Evolutionary conservation across 768 basidiomycete genomes (phyloP).

Genomic region (Udeniomyces megalosporus): DNA sequence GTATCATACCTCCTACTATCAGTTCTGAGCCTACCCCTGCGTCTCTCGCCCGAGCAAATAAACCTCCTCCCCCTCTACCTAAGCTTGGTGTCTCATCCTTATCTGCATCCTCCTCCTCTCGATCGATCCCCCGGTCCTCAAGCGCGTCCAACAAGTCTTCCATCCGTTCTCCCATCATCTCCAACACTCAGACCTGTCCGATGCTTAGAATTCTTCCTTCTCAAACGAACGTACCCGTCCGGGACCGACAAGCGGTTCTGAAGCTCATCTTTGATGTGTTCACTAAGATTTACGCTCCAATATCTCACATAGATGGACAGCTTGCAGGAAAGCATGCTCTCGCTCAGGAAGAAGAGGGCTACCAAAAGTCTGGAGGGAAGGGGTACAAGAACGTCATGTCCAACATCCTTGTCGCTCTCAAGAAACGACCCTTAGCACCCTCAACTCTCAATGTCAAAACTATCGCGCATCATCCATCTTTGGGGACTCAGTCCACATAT

Average conservation of each 20-base stretch:
- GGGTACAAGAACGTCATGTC: slow-evolving; percentile 68
- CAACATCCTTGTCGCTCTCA: slow-evolving; percentile 38
- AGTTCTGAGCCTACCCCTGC: background rate
- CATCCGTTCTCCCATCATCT: background rate
- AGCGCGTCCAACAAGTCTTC: background rate
- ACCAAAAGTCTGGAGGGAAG: slow-evolving; percentile 51
- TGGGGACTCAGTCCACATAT: no score
- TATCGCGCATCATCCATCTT: slow-evolving; percentile 43
- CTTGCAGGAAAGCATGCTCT: slow-evolving; percentile 50
- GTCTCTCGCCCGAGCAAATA: background rate
- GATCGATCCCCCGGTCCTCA: background rate
- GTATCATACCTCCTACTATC: background rate
- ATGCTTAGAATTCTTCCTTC: slow-evolving; percentile 50
- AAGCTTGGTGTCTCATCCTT: background rate
- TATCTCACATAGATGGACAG: background rate
- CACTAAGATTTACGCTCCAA: slow-evolving; percentile 44
- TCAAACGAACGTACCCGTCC: slow-evolving; percentile 52
- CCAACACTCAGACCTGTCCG: slow-evolving; percentile 28
- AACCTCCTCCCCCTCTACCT: background rate
- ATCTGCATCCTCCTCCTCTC: background rate
- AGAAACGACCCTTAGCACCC: slow-evolving; percentile 42
- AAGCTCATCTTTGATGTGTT: slow-evolving; percentile 61
- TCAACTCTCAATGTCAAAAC: slow-evolving; percentile 18
- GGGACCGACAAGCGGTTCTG: slow-evolving; percentile 46
- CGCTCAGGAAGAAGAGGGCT: slow-evolving; percentile 64